Evolutionary conservation across 805 yeast species (phyloP).

Genomic region (Debaryomyces prosopidis): DNA sequence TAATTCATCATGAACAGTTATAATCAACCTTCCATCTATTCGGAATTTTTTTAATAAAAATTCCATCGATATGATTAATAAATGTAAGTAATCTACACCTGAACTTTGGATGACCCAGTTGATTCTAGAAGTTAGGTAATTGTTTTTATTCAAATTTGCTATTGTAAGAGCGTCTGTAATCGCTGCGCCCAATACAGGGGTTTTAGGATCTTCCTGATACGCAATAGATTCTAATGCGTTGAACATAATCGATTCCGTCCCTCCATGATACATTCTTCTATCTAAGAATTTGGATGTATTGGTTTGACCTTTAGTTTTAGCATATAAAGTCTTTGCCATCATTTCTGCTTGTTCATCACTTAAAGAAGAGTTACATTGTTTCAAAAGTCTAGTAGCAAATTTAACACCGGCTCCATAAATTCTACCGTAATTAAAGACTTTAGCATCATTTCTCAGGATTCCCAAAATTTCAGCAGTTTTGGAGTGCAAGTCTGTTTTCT

Average conservation of each 20-base stretch:
- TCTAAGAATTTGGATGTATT: constrained; percentile 21
- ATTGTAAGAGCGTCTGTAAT: constrained; percentile 81
- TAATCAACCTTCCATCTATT: constrained; percentile 72
- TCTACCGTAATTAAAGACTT: constrained; percentile 93
- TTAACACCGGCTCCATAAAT: constrained; percentile 96
- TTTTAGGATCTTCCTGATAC: constrained; percentile 71
- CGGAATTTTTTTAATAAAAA: constrained; percentile 64
- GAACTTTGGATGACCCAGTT: constrained; percentile 99
- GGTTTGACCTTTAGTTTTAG: constrained; percentile 74
- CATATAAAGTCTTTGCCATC: constrained; percentile 68
- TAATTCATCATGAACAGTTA: constrained; percentile 95
- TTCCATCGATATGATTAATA: constrained; percentile 84
- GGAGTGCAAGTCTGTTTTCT: constrained; percentile 93
- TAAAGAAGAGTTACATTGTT: constrained; percentile 75
- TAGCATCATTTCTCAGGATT: constrained; percentile 88
- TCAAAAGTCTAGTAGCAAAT: constrained; percentile 81
- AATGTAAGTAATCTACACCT: constrained; percentile 93
- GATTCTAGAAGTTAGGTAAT: constrained; percentile 84
- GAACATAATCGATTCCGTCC: constrained; percentile 90
- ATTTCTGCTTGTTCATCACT: constrained; percentile 64
- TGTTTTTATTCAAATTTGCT: constrained; percentile 59
- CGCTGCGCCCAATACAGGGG: constrained; percentile 92
- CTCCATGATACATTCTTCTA: constrained; percentile 70
- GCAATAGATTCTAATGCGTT: constrained; percentile 88
- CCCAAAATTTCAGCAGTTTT: constrained; percentile 90